Base-by-base conservation (phyloP, 495 filamentous ascomycete species). In the Penicillium paxilli region DNA sequence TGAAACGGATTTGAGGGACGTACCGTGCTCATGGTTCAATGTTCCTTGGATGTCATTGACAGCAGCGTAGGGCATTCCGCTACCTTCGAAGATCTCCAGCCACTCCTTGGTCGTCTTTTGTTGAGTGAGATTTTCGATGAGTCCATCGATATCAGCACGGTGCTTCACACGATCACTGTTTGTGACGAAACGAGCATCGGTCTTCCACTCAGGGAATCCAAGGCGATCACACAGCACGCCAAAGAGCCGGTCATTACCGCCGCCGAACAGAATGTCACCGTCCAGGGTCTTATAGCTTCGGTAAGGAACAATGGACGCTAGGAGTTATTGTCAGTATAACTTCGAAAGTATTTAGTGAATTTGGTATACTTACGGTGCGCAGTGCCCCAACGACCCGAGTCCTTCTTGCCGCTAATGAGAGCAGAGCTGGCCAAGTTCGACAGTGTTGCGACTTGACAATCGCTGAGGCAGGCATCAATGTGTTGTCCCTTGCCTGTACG, bases 301-400 rank as follows among this genome's bases (percentile, higher is more conserved):
- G 66, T 98, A 98, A 0, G 94, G 94, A 0, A 98, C 94, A 71
- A 98, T 97, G 0, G 91, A 96, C 44, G 92, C 90, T 94, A 51
- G 4, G 14, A 54, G 25, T 23, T 11, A 54, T 62, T 28, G n/a
- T n/a, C n/a, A 70, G 62, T 42, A 51, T 47, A 5, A 5, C 8
- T 26, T 33, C 5, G 17, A 9, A 22, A 9, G 32, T 44, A 20
- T 7, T 49, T 20, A 40, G 30, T 30, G 14, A 20, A 23, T 49
- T 0, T 8, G 10, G 14, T 44, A n/a, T 16, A 78, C 87, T 72
- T 77, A 91, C 89, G 94, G 78, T 98, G 94, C 40, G 92, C 92
- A 6, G 94, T 98, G 5, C 94, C 94, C 91, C 92, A 96, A 47
- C 94, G 80, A 0, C 94, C 94, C 0, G 83, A 80, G 70, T 98